phyloP scores from a whole-genome alignment of 1,284 basidiomycete species.

The Rhodotorula sp. region DNA sequence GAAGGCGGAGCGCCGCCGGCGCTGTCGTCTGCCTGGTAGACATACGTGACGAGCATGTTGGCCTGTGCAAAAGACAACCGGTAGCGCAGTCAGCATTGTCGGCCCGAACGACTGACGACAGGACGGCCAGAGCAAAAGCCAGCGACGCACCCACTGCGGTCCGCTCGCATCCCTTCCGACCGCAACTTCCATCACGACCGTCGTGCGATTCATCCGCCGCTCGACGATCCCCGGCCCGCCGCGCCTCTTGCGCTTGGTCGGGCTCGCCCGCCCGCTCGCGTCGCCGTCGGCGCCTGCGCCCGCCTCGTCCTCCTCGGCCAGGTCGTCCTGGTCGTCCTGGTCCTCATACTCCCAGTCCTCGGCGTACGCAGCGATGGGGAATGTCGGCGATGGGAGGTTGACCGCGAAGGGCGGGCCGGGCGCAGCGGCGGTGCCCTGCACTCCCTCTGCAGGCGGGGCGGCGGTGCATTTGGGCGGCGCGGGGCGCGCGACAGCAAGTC shows the following conservation, averaged over 20 bases:
- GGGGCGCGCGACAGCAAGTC: constrained; percentile 65
- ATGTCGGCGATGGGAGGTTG: constrained; percentile 70
- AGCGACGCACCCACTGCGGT: constrained; percentile 64
- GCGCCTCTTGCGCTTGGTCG: constrained; percentile 40
- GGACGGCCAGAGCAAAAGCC: constrained; percentile 13
- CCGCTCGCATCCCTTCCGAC: constrained; percentile 73
- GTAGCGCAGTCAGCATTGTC: background rate
- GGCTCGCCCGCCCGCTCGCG: constrained; percentile 20
- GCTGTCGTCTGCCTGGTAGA: constrained; percentile 80
- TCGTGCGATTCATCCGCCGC: constrained; percentile 79
- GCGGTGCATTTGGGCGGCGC: constrained; percentile 42
- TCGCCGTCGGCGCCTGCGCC: constrained; percentile 19
- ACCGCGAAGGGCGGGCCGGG: constrained; percentile 65
- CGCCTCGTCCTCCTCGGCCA: constrained; percentile 56
- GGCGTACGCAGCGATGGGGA: constrained; percentile 80
- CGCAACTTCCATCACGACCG: constrained; percentile 78
- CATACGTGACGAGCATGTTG: constrained; percentile 87
- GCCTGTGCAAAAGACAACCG: constrained; percentile 59
- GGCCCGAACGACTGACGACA: constrained; percentile 11
- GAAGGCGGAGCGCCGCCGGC: constrained; percentile 42
- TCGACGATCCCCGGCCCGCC: constrained; percentile 74
- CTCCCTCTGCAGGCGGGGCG: constrained; percentile 12
- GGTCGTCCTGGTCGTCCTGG: constrained; percentile 63
- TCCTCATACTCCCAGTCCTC: constrained; percentile 94
- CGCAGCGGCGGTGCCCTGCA: background rate